phyloP scores from a whole-genome alignment of 441 rosid species.

The Pelargonium cotyledonis region DNA sequence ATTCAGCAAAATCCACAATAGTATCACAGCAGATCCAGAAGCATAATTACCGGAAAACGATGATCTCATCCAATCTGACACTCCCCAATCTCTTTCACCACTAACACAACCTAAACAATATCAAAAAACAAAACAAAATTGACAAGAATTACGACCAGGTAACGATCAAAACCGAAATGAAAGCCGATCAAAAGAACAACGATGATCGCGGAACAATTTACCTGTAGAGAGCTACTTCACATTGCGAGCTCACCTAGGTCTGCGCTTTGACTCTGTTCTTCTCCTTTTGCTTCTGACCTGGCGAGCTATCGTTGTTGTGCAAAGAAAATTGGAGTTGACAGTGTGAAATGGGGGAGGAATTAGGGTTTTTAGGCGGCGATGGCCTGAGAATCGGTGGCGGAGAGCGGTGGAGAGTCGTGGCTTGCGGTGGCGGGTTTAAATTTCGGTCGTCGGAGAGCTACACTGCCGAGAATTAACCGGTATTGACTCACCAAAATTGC shows the following conservation, averaged over 20 bases:
- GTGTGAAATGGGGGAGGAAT: not conserved
- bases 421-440: conserved; percentile 26
- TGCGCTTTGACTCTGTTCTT: not conserved
- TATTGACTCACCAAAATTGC: conserved; percentile 17
- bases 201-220: not conserved
- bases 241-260: not conserved
- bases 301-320: not conserved
- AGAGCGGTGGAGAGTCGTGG: conserved; percentile 16
- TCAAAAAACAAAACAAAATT: conserved; percentile 10
- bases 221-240: not conserved
- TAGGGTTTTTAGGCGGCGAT: conserved; percentile 1
- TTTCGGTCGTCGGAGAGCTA: conserved; percentile 30
- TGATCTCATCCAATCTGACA: conserved; percentile 10
- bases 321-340: not conserved
- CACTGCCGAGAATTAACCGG: conserved; percentile 47
- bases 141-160: not conserved
- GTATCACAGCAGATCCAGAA: conserved; percentile 24
- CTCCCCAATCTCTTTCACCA: conserved; percentile 22
- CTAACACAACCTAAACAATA: conserved; percentile 22
- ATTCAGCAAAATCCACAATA: conserved; percentile 12
- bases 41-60: conserved; percentile 10
- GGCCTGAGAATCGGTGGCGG: conserved; percentile 19
- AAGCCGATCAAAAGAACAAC: not conserved
- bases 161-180: conserved; percentile 2
- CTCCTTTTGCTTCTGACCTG: not conserved